phyloP scores from a whole-genome alignment of 148 eudicot species.

The Rhododendron vialii region DNA sequence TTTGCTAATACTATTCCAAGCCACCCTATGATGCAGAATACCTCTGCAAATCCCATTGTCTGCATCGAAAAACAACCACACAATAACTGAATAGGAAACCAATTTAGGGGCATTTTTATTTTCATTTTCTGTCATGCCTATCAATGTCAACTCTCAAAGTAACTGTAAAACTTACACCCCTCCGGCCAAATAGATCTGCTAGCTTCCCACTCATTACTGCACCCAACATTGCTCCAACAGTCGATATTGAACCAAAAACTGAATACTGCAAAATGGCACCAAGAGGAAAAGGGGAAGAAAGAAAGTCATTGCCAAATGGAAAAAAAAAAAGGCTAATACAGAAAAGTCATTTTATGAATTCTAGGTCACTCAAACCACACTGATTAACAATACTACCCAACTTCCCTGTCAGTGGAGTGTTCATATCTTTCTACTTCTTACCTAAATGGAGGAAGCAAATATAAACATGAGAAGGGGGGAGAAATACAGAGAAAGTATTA shows the following conservation, averaged over 20 bases:
- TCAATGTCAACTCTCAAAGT: background rate
- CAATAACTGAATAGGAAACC: background rate
- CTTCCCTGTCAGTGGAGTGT: background rate
- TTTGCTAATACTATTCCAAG: constrained; percentile 49
- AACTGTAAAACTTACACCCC: constrained; percentile 47
- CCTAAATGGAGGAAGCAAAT: background rate
- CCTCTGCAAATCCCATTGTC: constrained; percentile 69
- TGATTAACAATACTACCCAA: background rate
- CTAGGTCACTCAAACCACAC: background rate
- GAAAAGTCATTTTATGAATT: background rate
- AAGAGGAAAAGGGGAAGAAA: background rate
- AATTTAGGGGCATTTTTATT: background rate
- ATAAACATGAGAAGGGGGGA: background rate
- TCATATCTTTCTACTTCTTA: background rate
- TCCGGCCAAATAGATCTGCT: constrained; percentile 59
- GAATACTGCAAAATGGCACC: constrained; percentile 45
- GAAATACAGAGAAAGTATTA: background rate
- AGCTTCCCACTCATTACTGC: constrained; percentile 67
- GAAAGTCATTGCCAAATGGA: background rate
- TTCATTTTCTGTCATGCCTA: background rate
- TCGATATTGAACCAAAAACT: constrained; percentile 65
- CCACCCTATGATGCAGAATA: constrained; percentile 60
- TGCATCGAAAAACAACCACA: constrained; percentile 13
- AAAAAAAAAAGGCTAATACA: background rate
- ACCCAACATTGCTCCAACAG: constrained; percentile 71